Conservation (phyloP, 192 early-diverging fungal genomes). For the Obelidium mucronatum region DNA sequence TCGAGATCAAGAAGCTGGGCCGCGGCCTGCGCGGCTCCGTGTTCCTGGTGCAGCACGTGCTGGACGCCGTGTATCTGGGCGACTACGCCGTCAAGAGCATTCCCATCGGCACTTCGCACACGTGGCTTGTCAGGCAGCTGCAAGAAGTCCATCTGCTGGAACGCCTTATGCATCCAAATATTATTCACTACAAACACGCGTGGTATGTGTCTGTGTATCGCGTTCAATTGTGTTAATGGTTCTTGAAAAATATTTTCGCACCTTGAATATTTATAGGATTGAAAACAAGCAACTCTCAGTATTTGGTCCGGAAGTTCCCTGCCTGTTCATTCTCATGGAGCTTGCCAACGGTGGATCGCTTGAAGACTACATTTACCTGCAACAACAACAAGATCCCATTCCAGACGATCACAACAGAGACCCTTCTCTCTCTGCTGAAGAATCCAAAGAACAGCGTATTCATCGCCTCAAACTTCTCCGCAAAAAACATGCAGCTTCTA, state of each 20-base stretch:
- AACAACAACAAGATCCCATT: slow-evolving; percentile 44
- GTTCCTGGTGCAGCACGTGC: slow-evolving; percentile 79
- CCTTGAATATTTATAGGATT: slow-evolving; percentile 73
- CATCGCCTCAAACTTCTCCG: slow-evolving; percentile 27
- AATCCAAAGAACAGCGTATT: slow-evolving; percentile 31
- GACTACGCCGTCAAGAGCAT: slow-evolving; percentile 96
- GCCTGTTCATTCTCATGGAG: slow-evolving; percentile 94
- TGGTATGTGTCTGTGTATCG: slow-evolving; percentile 74
- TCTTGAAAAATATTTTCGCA: slow-evolving; percentile 48
- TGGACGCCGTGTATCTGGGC: slow-evolving; percentile 32
- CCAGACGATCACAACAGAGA: neutral
- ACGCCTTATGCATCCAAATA: slow-evolving; percentile 87
- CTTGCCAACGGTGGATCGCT: slow-evolving; percentile 92
- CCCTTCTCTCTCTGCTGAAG: neutral
- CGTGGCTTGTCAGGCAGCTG: slow-evolving; percentile 92
- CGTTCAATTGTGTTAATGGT: neutral
- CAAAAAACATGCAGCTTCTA: neutral
- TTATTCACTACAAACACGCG: slow-evolving; percentile 95
- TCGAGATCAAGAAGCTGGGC: slow-evolving; percentile 86
- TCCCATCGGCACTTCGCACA: slow-evolving; percentile 86
- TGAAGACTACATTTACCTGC: slow-evolving; percentile 85
- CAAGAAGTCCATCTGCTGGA: slow-evolving; percentile 94
- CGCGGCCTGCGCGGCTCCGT: slow-evolving; percentile 90
- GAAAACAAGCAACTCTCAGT: slow-evolving; percentile 79
- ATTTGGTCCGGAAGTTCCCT: slow-evolving; percentile 88